Percentiles rank a stretch among this genome's conserved stretches.
Conservation (phyloP, 306 rosid genomes). For the Benincasa hispida region DNA sequence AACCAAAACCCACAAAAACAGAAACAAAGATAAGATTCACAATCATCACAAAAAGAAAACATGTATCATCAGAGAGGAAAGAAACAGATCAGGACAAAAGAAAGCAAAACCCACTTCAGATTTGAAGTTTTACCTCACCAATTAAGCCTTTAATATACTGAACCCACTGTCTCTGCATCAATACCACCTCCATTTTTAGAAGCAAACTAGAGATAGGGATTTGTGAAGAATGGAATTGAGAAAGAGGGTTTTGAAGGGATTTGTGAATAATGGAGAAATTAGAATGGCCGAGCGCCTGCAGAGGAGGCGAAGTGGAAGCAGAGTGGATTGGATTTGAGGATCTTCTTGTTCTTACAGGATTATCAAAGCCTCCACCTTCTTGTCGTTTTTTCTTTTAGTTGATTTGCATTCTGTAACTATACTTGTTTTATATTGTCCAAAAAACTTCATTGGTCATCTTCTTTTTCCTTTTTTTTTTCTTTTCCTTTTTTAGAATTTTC, state of each 20-base stretch:
- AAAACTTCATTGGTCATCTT: neutral
- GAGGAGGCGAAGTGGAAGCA: neutral
- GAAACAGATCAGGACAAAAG: neutral
- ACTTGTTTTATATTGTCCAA: neutral
- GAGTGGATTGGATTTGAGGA: neutral
- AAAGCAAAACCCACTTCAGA: neutral
- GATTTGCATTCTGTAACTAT: neutral
- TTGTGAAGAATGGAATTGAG: no score
- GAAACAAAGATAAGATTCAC: slow-evolving; percentile 9
- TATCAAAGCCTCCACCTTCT: neutral
- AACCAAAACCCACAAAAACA: neutral
- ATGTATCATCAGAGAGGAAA: neutral
- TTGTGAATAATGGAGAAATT: no score
- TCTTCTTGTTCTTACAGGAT: neutral
- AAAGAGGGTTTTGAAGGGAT: neutral
- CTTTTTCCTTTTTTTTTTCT: no score
- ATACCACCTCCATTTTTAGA: slow-evolving; percentile 68
- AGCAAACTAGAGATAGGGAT: no score
- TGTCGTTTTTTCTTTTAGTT: neutral
- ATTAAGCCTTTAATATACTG: slow-evolving; percentile 64
- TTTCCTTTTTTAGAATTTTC: neutral
- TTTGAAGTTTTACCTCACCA: slow-evolving; percentile 40
- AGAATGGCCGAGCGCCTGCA: no score
- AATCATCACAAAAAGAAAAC: neutral
- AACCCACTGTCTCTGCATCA: slow-evolving; percentile 83